A percentile compares a stretch with the other conserved stretches of the same genome.
phyloP scores from a whole-genome alignment of 75 land plant species.

The Sequoia sempervirens region DNA sequence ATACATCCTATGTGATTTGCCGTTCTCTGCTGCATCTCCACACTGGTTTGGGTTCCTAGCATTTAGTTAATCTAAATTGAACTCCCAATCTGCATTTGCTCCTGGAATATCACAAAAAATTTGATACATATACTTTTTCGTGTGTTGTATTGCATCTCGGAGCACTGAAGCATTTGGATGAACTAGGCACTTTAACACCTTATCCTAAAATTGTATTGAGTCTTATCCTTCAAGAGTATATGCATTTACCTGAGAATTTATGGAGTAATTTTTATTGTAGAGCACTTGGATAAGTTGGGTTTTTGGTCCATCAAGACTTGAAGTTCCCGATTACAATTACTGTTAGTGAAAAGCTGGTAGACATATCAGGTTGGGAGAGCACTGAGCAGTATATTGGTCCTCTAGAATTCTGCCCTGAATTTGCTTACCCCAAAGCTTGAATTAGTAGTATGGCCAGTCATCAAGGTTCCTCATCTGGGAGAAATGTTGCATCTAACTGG shows the following conservation, averaged over 20 bases:
- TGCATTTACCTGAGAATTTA: not conserved
- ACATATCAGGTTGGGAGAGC: not conserved
- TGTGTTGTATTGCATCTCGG: not conserved
- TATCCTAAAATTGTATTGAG: not conserved
- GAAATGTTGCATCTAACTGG: slow-evolving; percentile 22
- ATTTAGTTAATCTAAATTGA: not conserved
- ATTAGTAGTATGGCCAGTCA: not conserved
- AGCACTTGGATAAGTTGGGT: not conserved
- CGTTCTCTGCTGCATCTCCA: not conserved
- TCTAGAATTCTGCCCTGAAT: not conserved
- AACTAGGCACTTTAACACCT: not conserved
- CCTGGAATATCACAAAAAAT: not conserved
- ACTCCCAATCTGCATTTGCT: not conserved
- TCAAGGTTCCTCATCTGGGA: not conserved
- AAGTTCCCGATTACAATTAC: too few relatives aligned
- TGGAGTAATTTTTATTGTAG: not conserved
- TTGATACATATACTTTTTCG: not conserved
- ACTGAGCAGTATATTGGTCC: not conserved
- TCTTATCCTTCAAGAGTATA: too few relatives aligned
- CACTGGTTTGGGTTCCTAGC: not conserved
- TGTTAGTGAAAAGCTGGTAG: not conserved
- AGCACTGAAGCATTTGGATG: not conserved
- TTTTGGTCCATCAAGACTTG: not conserved
- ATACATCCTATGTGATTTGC: too few relatives aligned
- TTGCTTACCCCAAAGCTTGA: not conserved